Percentiles rank a stretch among this genome's conserved stretches.
These are phyloP conservation scores for Citrullus mucosospermus DNA, from an alignment of 306 rosid species.

Conservation along the genomic window DNA sequence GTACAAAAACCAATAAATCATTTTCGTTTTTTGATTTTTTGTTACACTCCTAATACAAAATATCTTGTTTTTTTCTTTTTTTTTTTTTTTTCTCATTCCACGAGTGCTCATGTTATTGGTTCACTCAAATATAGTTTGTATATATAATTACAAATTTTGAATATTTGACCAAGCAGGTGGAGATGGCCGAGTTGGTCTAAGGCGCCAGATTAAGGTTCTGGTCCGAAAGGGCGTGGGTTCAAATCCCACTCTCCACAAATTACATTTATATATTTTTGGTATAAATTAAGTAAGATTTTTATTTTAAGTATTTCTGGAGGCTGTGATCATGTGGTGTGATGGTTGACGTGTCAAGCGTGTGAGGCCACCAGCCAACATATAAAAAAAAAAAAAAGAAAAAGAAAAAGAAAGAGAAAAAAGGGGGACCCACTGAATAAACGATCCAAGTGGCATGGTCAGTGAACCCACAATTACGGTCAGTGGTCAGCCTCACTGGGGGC, in stretches of 20 bases:
- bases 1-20: too few species aligned
- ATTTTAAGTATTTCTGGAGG: not conserved
- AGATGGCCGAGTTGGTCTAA: conserved; percentile 73
- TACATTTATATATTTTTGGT: too few species aligned
- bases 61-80: too few species aligned
- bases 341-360: conserved; percentile 3
- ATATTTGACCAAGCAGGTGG: not conserved
- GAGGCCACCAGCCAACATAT: not conserved
- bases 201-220: conserved; percentile 62
- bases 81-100: not conserved
- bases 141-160: too few species aligned
- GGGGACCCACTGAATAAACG: conserved; percentile 22
- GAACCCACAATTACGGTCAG: conserved; percentile 32
- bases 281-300: not conserved
- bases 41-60: too few species aligned
- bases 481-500: conserved; percentile 24
- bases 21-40: too few species aligned
- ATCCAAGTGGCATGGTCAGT: conserved; percentile 23
- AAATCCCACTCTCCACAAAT: conserved; percentile 54
- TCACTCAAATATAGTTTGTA: not conserved
- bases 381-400: not conserved
- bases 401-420: not conserved
- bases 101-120: not conserved
- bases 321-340: not conserved
- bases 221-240: conserved; percentile 74